Percentiles rank a stretch among this genome's conserved stretches.
Evolutionary conservation across 352 stramenopile genomes (phyloP).

Genomic region (Pythium pyrilobum): DNA sequence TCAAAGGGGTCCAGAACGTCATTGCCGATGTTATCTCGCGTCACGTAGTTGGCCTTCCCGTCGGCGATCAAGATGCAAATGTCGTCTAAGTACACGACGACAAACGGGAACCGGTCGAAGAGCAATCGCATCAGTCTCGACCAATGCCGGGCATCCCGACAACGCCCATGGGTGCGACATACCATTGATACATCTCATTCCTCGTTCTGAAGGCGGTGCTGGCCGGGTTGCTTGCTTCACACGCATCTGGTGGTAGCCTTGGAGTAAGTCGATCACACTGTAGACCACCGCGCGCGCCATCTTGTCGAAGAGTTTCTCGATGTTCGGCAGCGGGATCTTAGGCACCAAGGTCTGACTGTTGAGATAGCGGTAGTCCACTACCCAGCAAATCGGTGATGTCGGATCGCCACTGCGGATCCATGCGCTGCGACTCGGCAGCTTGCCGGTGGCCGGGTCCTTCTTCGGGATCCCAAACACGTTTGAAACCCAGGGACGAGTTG

Average conservation of each 20-base stretch:
- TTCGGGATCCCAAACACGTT: slow-evolving; percentile 25
- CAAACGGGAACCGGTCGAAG: no score
- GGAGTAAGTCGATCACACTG: background rate
- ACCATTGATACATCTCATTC: background rate
- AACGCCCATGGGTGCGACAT: no score
- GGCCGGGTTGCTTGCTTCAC: background rate
- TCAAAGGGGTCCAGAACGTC: background rate
- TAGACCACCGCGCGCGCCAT: background rate
- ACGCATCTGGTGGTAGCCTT: background rate
- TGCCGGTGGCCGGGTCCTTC: slow-evolving; percentile 17
- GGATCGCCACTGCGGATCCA: slow-evolving; percentile 10
- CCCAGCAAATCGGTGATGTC: slow-evolving; percentile 6
- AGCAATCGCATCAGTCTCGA: no score
- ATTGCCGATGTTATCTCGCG: background rate
- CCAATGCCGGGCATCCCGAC: no score
- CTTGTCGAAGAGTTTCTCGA: slow-evolving; percentile 19
- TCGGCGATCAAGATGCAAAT: no score
- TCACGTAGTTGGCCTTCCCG: no score
- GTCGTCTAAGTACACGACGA: no score
- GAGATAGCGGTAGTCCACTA: slow-evolving; percentile 15
- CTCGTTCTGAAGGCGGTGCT: background rate
- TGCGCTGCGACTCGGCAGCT: slow-evolving; percentile 4
- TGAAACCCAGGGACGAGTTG: slow-evolving; percentile 14
- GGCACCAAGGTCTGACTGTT: slow-evolving; percentile 15
- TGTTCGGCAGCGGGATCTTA: slow-evolving; percentile 19